A percentile compares a stretch with the other conserved stretches of the same genome.
These are phyloP conservation scores for Cyclanthera cordifolia DNA, from an alignment of 306 rosid genomes.

Conservation along the genomic window DNA sequence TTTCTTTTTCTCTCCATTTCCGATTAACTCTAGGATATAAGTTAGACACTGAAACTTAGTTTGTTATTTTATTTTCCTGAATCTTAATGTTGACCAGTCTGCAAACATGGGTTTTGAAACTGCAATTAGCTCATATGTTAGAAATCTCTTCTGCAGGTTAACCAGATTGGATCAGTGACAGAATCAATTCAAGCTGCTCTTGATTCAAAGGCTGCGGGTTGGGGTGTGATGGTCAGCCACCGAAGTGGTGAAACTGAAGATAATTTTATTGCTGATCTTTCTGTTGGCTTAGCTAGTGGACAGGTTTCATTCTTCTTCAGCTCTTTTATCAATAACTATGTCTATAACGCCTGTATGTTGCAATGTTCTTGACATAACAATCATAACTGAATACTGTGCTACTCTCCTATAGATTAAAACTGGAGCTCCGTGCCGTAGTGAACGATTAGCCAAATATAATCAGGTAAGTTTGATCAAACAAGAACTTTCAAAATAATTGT, in stretches of 20 bases:
- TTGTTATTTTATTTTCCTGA: not conserved
- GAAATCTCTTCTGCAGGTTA: conserved; percentile 44
- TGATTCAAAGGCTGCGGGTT: conserved; percentile 96
- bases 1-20: not conserved
- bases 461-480: conserved; percentile 41
- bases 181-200: conserved; percentile 96
- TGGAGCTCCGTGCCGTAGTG: conserved; percentile 97
- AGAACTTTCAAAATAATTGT: not conserved
- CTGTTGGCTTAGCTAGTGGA: conserved; percentile 98
- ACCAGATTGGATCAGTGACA: conserved; percentile 91
- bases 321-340: not conserved
- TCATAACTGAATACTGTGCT: conserved; percentile 21
- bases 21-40: not conserved
- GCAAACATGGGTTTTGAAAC: conserved; percentile 3
- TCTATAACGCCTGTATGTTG: not conserved
- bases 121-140: conserved; percentile 13
- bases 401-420: conserved; percentile 62
- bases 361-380: conserved; percentile 14
- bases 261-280: conserved; percentile 96
- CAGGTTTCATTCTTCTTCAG: conserved; percentile 41
- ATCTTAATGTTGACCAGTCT: not conserved
- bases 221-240: conserved; percentile 99
- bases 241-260: conserved; percentile 98
- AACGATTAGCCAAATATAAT: conserved; percentile 96
- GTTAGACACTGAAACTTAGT: not conserved